These are phyloP conservation scores for Tetrahymena malaccensis DNA, from an alignment of 73 alveolate genomes.

Conservation along the genomic window DNA sequence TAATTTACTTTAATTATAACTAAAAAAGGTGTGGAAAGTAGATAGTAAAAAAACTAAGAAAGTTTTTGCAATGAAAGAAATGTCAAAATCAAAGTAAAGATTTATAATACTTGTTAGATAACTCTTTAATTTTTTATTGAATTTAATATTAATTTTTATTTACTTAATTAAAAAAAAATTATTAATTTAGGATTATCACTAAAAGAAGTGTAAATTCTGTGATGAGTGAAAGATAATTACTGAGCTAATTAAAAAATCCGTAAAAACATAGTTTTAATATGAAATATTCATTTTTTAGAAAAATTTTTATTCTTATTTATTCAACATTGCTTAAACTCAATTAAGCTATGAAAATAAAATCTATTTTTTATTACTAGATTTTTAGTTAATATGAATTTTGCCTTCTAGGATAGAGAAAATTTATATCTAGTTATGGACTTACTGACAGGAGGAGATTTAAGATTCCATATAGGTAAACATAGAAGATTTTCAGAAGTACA, in stretches of 20 bases:
- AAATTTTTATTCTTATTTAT: too few species aligned
- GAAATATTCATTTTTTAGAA: conserved; percentile 24
- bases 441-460: conserved; percentile 91
- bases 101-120: background rate
- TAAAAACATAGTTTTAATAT: background rate
- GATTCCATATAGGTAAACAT: conserved; percentile 78
- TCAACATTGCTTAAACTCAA: too few species aligned
- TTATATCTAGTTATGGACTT: conserved; percentile 85
- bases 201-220: conserved; percentile 64
- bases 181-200: conserved; percentile 44
- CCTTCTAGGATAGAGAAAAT: conserved; percentile 89
- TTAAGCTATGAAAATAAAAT: background rate
- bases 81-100: conserved; percentile 52
- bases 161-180: background rate
- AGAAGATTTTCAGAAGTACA: conserved; percentile 80
- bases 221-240: conserved; percentile 57
- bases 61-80: conserved; percentile 71
- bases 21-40: conserved; percentile 72
- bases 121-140: background rate
- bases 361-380: conserved; percentile 42
- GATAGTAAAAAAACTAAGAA: conserved; percentile 59
- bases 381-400: conserved; percentile 83
- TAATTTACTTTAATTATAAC: background rate
- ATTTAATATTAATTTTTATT: background rate
- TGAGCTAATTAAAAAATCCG: conserved; percentile 57